Conservation (phyloP, 495 filamentous ascomycete genomes). For the Penicillium lividum region DNA sequence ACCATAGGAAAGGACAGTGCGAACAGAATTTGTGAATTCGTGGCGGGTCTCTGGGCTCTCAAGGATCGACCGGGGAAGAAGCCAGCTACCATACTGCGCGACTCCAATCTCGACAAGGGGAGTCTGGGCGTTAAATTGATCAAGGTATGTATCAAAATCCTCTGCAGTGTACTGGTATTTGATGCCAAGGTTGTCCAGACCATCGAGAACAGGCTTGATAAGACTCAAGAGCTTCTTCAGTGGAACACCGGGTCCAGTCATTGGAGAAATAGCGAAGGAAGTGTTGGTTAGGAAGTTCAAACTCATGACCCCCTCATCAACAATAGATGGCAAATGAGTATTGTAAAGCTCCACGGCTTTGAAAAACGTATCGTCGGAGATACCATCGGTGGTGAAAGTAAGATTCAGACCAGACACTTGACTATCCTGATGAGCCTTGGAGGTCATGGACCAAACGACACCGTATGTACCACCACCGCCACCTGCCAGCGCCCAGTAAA, state of each 20-base stretch:
- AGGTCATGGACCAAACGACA: conserved; percentile 17
- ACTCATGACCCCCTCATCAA: conserved; percentile 42
- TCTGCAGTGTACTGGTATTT: conserved; percentile 9
- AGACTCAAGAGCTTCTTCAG: conserved; percentile 16
- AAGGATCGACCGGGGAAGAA: conserved; percentile 12
- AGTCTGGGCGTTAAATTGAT: conserved; percentile 9
- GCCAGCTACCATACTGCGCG: conserved; percentile 19
- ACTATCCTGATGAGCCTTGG: conserved; percentile 14
- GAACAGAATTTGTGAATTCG: conserved; percentile 10
- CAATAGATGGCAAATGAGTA: conserved; percentile 37
- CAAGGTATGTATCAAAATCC: conserved; percentile 12
- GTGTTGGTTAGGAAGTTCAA: conserved; percentile 37
- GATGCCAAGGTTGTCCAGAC: conserved; percentile 12
- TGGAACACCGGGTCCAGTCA: conserved; percentile 26
- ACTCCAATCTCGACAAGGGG: conserved; percentile 11
- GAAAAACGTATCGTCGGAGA: conserved; percentile 42
- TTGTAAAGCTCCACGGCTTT: conserved; percentile 40
- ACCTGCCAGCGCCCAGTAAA: conserved; percentile 18
- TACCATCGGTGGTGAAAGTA: conserved; percentile 10
- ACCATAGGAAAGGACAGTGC: conserved; percentile 5
- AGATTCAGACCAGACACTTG: conserved; percentile 10
- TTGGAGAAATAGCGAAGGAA: conserved; percentile 42
- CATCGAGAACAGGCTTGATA: conserved; percentile 22
- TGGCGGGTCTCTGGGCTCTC: background rate
- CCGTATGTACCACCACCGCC: conserved; percentile 19